Conservation (phyloP, 192 early-diverging fungal species). For the Backusella circina region DNA sequence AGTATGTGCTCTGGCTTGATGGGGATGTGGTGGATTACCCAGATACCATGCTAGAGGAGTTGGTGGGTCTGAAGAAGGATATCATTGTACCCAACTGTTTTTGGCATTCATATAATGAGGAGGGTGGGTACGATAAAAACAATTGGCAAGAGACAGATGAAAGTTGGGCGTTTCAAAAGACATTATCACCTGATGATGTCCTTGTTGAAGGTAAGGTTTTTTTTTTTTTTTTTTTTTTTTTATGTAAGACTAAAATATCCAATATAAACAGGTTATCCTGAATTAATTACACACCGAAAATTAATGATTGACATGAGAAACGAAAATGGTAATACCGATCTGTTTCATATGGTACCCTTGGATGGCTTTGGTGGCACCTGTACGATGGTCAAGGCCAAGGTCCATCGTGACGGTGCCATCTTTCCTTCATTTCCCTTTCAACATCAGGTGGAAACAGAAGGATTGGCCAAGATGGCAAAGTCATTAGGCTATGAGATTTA, state of each 20-base stretch:
- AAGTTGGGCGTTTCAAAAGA: conserved; percentile 44
- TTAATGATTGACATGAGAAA: conserved; percentile 39
- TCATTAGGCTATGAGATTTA: conserved; percentile 54
- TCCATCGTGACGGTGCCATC: conserved; percentile 62
- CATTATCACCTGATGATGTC: conserved; percentile 31
- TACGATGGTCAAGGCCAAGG: conserved; percentile 57
- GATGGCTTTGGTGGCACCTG: conserved; percentile 71
- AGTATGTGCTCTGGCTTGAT: conserved; percentile 74
- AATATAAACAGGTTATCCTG: conserved; percentile 36
- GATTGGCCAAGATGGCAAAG: conserved; percentile 68
- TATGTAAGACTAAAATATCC: too few relatives aligned
- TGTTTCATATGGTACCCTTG: conserved; percentile 42
- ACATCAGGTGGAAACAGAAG: conserved; percentile 71
- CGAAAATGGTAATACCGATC: conserved; percentile 15
- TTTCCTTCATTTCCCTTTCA: conserved; percentile 60
- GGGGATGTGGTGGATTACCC: conserved; percentile 66
- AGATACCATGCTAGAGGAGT: conserved; percentile 49
- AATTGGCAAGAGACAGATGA: conserved; percentile 63
- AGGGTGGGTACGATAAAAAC: conserved; percentile 59
- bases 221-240: too few relatives aligned
- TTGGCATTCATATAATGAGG: conserved; percentile 41
- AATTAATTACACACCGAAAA: conserved; percentile 37
- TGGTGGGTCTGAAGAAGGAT: conserved; percentile 63
- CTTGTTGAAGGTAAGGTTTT: conserved; percentile 43
- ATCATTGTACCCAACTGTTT: conserved; percentile 59